Percentiles rank a stretch among this genome's conserved stretches.
Evolutionary conservation across 495 filamentous ascomycete species (phyloP).

Genomic region (Xylona heveae): DNA sequence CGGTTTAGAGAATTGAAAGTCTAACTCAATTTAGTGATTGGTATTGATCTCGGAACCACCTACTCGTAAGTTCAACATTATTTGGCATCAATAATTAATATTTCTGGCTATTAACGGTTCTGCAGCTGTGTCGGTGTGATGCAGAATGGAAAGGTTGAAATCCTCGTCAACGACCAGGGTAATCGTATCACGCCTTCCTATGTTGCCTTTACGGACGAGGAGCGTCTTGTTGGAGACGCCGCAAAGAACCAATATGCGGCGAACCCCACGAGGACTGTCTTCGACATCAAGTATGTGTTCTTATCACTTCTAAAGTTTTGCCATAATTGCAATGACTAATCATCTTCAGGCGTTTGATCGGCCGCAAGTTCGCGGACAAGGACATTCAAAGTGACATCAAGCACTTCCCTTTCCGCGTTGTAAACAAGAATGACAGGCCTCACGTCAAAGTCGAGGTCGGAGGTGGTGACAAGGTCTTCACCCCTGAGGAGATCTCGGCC

Average conservation of each 20-base stretch:
- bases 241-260: constrained; percentile 98
- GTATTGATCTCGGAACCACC: constrained; percentile 97
- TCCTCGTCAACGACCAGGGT: constrained; percentile 92
- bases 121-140: constrained; percentile 83
- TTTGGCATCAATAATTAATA: background rate
- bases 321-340: constrained; percentile 9
- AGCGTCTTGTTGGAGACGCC: constrained; percentile 91
- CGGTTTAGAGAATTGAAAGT: background rate
- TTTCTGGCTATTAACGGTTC: background rate
- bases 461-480: constrained; percentile 54
- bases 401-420: constrained; percentile 79
- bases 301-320: constrained; percentile 5
- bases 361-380: constrained; percentile 73
- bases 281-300: constrained; percentile 68
- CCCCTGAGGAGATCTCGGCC: constrained; percentile 71
- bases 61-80: constrained; percentile 41
- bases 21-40: constrained; percentile 39
- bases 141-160: constrained; percentile 97
- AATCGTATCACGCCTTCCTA: constrained; percentile 98
- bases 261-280: constrained; percentile 78
- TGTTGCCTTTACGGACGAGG: constrained; percentile 96
- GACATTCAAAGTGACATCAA: constrained; percentile 70
- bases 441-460: constrained; percentile 56
- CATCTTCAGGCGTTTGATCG: constrained; percentile 77
- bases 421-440: constrained; percentile 66